phyloP scores from a whole-genome alignment of 768 basidiomycete species.

The Amanita pallidorosea region DNA sequence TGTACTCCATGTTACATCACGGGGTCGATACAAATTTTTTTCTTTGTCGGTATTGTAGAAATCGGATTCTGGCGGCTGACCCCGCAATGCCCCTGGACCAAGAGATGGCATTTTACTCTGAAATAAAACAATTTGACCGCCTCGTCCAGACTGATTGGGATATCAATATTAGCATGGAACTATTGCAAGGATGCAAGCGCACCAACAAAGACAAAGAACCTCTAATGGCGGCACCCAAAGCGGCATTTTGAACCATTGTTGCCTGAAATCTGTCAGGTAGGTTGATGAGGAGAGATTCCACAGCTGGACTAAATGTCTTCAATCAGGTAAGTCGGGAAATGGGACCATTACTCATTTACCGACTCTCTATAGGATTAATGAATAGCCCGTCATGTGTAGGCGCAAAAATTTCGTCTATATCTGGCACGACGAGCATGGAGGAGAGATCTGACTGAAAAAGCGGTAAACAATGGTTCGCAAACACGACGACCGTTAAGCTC shows the following conservation, averaged over 20 bases:
- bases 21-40: constrained; percentile 63
- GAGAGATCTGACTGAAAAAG: constrained; percentile 38
- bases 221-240: constrained; percentile 69
- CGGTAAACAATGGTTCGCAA: constrained; percentile 9
- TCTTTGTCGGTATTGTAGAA: constrained; percentile 84
- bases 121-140: constrained; percentile 73
- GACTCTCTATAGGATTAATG: constrained; percentile 59
- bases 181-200: constrained; percentile 15
- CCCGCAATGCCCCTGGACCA: constrained; percentile 61
- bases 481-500: constrained; percentile 18
- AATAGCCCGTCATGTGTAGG: constrained; percentile 68
- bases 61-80: constrained; percentile 47
- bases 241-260: constrained; percentile 40
- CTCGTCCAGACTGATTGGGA: constrained; percentile 41
- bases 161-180: neutral
- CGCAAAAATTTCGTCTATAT: constrained; percentile 87
- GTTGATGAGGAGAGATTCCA: constrained; percentile 56
- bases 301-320: constrained; percentile 31
- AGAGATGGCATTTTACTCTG: constrained; percentile 57
- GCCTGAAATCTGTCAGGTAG: constrained; percentile 55
- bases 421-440: constrained; percentile 72
- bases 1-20: constrained; percentile 70
- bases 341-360: constrained; percentile 31
- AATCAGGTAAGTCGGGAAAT: constrained; percentile 1
- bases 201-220: constrained; percentile 67